Conservation (phyloP, 2,329 filamentous ascomycete genomes). For the Aspergillus texensis region DNA sequence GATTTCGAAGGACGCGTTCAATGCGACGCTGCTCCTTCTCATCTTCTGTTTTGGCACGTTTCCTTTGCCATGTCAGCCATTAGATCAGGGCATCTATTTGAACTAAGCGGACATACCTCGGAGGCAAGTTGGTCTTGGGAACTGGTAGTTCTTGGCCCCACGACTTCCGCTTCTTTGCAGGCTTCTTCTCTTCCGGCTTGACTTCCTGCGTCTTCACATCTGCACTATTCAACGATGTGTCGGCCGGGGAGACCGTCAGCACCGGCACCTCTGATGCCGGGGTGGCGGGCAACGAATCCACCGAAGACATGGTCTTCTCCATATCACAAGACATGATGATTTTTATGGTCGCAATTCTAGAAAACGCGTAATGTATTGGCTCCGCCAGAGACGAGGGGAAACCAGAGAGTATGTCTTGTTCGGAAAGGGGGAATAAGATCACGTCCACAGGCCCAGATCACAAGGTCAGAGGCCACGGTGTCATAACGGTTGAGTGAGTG, state of each 20-base stretch:
- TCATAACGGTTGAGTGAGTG: constrained; percentile 36
- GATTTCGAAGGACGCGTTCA: constrained; percentile 94
- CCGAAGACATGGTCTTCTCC: constrained; percentile 36
- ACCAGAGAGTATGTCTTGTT: not conserved
- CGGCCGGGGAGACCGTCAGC: constrained; percentile 45
- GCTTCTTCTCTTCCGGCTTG: constrained; percentile 65
- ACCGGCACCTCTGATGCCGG: constrained; percentile 37
- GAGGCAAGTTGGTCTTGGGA: constrained; percentile 93
- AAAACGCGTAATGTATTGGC: not conserved
- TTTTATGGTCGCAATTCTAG: not conserved
- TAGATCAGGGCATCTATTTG: too few relatives aligned
- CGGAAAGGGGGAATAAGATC: constrained; percentile 7
- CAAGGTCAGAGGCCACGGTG: constrained; percentile 36
- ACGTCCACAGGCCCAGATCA: constrained; percentile 18
- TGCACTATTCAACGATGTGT: constrained; percentile 39
- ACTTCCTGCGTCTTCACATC: constrained; percentile 26
- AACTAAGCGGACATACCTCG: constrained; percentile 62
- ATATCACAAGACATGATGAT: constrained; percentile 25
- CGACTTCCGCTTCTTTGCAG: constrained; percentile 91
- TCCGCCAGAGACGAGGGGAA: not conserved
- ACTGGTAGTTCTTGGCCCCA: constrained; percentile 97
- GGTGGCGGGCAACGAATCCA: constrained; percentile 35
- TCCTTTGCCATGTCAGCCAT: constrained; percentile 54
- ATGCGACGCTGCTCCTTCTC: constrained; percentile 98
- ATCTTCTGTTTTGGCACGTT: constrained; percentile 97